phyloP scores from a whole-genome alignment of 2,329 filamentous ascomycete genomes.

The Dactylonectria estremocensis region DNA sequence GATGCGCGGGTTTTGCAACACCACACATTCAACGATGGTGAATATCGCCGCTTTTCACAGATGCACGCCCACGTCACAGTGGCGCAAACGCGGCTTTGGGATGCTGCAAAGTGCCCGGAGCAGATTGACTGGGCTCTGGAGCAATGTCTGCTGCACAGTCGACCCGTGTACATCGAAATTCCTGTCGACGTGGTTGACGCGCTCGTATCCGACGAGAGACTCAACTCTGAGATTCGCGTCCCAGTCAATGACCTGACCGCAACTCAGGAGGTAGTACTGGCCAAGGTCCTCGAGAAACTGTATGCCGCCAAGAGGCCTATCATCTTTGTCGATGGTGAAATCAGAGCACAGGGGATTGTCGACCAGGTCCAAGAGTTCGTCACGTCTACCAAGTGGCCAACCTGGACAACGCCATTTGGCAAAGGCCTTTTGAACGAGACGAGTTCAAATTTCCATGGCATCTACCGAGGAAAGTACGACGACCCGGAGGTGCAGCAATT shows the following conservation, averaged over 20 bases:
- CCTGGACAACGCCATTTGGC: conserved; percentile 63
- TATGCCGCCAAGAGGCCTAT: conserved; percentile 63
- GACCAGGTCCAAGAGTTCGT: conserved; percentile 60
- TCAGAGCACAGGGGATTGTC: conserved; percentile 58
- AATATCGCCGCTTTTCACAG: conserved; percentile 65
- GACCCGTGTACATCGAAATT: conserved; percentile 71
- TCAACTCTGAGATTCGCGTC: conserved; percentile 40
- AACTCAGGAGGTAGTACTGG: conserved; percentile 49
- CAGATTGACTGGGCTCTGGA: conserved; percentile 67
- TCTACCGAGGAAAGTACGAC: conserved; percentile 63
- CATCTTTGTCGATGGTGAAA: conserved; percentile 68
- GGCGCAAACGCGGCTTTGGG: conserved; percentile 60
- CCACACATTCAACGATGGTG: conserved; percentile 70
- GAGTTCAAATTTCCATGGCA: conserved; percentile 63
- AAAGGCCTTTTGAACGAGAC: conserved; percentile 67
- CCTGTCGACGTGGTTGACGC: conserved; percentile 66
- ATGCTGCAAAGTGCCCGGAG: conserved; percentile 61
- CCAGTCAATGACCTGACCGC: conserved; percentile 28
- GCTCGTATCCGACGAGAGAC: conserved; percentile 48
- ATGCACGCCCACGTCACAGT: conserved; percentile 66
- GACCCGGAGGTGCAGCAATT: conserved; percentile 51
- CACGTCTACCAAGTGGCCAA: conserved; percentile 62
- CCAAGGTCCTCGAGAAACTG: conserved; percentile 57
- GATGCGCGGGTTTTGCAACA: conserved; percentile 62
- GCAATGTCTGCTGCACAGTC: conserved; percentile 66